Percentiles rank a stretch among this genome's conserved stretches.
These are phyloP conservation scores for Linderniella brevidens DNA, from an alignment of 257 asterid species.

Conservation along the genomic window DNA sequence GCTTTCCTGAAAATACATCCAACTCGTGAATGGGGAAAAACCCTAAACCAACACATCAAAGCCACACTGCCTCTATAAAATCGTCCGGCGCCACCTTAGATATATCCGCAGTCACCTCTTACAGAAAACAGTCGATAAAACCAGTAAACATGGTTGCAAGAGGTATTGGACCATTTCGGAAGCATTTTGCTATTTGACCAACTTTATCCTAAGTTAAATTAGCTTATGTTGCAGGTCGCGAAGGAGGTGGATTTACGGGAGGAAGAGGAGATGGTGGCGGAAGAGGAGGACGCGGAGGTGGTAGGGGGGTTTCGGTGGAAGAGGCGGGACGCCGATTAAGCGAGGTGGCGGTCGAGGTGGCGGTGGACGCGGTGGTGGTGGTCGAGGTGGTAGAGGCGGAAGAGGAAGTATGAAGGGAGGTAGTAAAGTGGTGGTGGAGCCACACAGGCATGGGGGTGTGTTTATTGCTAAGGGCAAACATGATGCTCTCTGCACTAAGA, in stretches of 20 bases:
- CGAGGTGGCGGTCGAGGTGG: slow-evolving; percentile 23
- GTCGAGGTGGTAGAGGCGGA: slow-evolving; percentile 27
- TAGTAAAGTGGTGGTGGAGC: slow-evolving; percentile 19
- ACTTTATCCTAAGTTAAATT: too few relatives aligned
- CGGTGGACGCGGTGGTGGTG: slow-evolving; percentile 14
- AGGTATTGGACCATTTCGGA: too few relatives aligned
- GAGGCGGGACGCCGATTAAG: slow-evolving; percentile 14
- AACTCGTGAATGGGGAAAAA: too few relatives aligned
- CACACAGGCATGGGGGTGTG: slow-evolving; percentile 13
- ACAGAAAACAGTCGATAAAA: too few relatives aligned
- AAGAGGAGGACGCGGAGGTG: slow-evolving; percentile 7
- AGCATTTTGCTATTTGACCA: too few relatives aligned
- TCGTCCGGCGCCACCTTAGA: too few relatives aligned
- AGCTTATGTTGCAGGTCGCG: slow-evolving; percentile 9
- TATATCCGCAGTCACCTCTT: too few relatives aligned
- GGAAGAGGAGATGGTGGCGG: slow-evolving; percentile 15
- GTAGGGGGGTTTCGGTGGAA: slow-evolving; percentile 1
- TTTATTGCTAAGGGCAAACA: slow-evolving; percentile 59
- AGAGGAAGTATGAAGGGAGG: slow-evolving; percentile 67
- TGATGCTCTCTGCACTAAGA: slow-evolving; percentile 56
- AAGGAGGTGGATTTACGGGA: slow-evolving; percentile 25
- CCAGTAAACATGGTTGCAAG: too few relatives aligned
- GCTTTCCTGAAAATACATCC: too few relatives aligned
- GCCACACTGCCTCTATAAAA: too few relatives aligned
- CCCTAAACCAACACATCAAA: too few relatives aligned